Evolutionary conservation across 176 grass and related monocot genomes (phyloP), one percentile per base, ranked within the genome.

Genomic region (Chloris gayana): DNA sequence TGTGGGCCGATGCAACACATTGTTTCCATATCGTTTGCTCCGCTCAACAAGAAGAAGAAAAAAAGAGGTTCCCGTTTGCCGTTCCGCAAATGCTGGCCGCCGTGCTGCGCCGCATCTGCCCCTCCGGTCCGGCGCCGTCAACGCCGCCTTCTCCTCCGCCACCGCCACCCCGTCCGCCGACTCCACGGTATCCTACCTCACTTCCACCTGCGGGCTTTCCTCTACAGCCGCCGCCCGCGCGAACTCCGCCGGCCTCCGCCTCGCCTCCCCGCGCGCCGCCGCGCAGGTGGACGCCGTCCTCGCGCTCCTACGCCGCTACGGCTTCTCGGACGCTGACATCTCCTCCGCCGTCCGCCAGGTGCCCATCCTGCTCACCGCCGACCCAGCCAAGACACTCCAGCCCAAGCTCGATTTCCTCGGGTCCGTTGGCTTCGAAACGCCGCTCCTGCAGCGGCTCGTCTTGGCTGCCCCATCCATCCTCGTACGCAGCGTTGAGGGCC

Each of bases 321-420:
- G 76, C 0, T 91, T 91, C 70, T 74, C 76, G 14, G 64, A 68
- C 0, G 46, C 71, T 18, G 30, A 91, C 11, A 72, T 91, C 17
- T 47, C 81, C 13, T 9, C 41, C 42, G 65, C 69, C 34, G 33
- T 82, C 47, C 14, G 66, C 38, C 30, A 67, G 72, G 14, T 73
- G 11, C 75, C 81, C 49, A 0, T n/a, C 49, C 7, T 91, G 33
- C 80, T 88, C 12, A 4, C 4, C 13, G 19, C 62, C 33, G 0
- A 81, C 33, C 50, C 75, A 4, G 34, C 18, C n/a, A 76, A 60
- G 47, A 91, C 57, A 34, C 64, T 91, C 58, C 50, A 83, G 61
- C 80, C 88, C 80, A 87, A 84, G 80, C 68, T 91, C 60, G 88
- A 87, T 12, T 87, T 80, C 74, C 12, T 87, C 29, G 19, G 21